Evolutionary conservation across 139 green algal genomes (phyloP).

Genomic region (Pycnococcus provasolii): DNA sequence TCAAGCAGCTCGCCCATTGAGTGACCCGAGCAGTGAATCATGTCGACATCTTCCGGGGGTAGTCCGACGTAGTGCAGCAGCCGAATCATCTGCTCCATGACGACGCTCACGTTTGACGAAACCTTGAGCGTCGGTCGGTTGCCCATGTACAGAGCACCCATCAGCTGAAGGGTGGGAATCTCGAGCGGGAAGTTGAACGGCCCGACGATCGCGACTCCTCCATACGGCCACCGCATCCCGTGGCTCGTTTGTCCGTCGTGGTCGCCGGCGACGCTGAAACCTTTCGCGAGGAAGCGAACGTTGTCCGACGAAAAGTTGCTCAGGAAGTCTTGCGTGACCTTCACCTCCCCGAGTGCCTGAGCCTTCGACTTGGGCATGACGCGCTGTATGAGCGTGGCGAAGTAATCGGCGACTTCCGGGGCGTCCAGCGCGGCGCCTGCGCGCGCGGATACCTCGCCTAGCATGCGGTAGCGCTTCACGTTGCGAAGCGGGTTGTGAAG

Average conservation of each 20-base stretch:
- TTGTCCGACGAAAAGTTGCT: constrained; percentile 94
- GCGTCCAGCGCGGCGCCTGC: constrained; percentile 60
- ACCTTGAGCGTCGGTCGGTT: constrained; percentile 57
- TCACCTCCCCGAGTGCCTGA: constrained; percentile 74
- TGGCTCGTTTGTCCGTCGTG: constrained; percentile 72
- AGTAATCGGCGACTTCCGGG: constrained; percentile 60
- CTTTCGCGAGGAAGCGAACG: constrained; percentile 77
- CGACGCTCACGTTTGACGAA: constrained; percentile 65
- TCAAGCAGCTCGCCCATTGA: constrained; percentile 60
- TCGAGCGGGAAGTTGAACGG: constrained; percentile 99
- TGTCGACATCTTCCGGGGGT: constrained; percentile 67
- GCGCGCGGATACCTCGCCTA: constrained; percentile 64
- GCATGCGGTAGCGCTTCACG: constrained; percentile 62
- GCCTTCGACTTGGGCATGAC: constrained; percentile 68
- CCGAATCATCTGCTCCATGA: constrained; percentile 83
- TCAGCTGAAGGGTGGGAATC: constrained; percentile 93
- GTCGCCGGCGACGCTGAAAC: constrained; percentile 76
- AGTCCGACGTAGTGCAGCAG: constrained; percentile 83
- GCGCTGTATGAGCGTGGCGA: constrained; percentile 78
- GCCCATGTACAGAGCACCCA: constrained; percentile 96
- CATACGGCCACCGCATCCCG: constrained; percentile 78
- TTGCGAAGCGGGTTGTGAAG: too few relatives aligned
- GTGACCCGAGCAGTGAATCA: constrained; percentile 64
- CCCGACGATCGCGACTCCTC: constrained; percentile 75
- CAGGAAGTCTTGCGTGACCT: constrained; percentile 77